A percentile compares a stretch with the other conserved stretches of the same genome.
These are phyloP conservation scores for Hanseniaspora vineae DNA, from an alignment of 805 yeast genomes.

Conservation along the genomic window DNA sequence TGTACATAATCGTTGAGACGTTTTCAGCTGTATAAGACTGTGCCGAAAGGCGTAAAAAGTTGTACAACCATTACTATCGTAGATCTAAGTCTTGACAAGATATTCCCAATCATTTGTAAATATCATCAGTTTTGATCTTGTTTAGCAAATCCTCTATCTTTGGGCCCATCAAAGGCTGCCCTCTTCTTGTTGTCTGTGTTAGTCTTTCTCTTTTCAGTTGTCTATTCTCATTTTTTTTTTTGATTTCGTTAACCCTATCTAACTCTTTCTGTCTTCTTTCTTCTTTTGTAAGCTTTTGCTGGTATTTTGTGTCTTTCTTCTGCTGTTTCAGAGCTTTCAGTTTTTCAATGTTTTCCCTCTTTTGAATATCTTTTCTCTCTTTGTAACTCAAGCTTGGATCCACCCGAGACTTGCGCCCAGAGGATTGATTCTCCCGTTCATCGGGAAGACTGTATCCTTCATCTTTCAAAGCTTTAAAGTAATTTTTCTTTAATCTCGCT, in stretches of 20 bases:
- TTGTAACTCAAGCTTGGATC: constrained; percentile 3
- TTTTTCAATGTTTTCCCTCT: constrained; percentile 20
- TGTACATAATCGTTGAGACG: neutral
- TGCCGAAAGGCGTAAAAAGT: neutral
- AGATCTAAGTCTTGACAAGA: neutral
- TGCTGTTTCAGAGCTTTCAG: constrained; percentile 25
- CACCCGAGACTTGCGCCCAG: neutral
- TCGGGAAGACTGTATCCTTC: constrained; percentile 52
- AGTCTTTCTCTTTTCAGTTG: constrained; percentile 33
- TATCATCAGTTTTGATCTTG: constrained; percentile 39
- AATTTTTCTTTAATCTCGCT: constrained; percentile 68
- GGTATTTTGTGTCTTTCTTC: constrained; percentile 15
- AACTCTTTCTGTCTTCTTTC: constrained; percentile 32
- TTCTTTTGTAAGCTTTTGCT: constrained; percentile 13
- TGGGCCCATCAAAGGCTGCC: constrained; percentile 90
- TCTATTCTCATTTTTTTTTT: constrained; percentile 28
- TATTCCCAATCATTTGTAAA: constrained; percentile 8
- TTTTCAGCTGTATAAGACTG: too few relatives aligned
- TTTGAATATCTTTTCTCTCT: constrained; percentile 8
- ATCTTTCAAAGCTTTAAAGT: constrained; percentile 63
- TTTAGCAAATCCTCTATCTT: constrained; percentile 67
- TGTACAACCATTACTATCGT: neutral
- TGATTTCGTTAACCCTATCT: constrained; percentile 21
- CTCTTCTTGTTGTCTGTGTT: constrained; percentile 47
- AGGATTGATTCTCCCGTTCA: constrained; percentile 8